Evolutionary conservation across 169 alveolate genomes (phyloP).

Genomic region (Plasmodium vivax): DNA sequence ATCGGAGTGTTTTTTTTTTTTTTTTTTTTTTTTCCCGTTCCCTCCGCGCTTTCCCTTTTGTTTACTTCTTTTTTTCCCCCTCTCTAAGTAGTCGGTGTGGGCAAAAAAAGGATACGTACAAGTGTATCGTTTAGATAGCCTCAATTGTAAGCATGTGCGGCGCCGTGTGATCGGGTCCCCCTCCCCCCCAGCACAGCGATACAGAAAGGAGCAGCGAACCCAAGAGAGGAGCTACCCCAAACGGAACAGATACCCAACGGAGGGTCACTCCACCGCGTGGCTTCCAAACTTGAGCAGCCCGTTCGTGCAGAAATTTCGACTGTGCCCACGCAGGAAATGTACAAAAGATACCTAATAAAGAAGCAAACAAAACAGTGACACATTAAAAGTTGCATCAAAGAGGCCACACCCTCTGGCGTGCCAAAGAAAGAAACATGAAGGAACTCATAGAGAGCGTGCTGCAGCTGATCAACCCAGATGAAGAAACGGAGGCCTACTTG

Average conservation of each 20-base stretch:
- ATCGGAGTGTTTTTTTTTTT: background rate
- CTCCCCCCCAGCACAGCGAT: background rate
- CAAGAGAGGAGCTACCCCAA: background rate
- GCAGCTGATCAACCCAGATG: slow-evolving; percentile 28
- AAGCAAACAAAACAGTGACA: background rate
- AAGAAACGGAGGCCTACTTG: slow-evolving; percentile 44
- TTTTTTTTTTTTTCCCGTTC: background rate
- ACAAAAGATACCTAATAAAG: background rate
- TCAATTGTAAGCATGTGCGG: background rate
- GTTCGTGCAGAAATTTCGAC: background rate
- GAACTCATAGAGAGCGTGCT: slow-evolving; percentile 28
- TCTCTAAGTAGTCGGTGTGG: background rate
- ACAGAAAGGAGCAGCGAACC: background rate
- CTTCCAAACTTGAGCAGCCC: background rate
- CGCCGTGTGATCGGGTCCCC: background rate
- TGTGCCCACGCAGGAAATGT: background rate
- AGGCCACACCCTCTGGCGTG: background rate
- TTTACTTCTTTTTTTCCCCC: background rate
- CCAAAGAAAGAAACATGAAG: slow-evolving; percentile 21
- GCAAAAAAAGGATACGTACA: background rate
- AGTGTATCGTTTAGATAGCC: background rate
- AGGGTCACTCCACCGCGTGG: background rate
- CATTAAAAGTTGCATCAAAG: background rate
- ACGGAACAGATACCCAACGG: background rate
- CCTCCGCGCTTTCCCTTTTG: background rate